phyloP scores from a whole-genome alignment of 2,329 filamentous ascomycete species.

The Leptographium lundbergii region DNA sequence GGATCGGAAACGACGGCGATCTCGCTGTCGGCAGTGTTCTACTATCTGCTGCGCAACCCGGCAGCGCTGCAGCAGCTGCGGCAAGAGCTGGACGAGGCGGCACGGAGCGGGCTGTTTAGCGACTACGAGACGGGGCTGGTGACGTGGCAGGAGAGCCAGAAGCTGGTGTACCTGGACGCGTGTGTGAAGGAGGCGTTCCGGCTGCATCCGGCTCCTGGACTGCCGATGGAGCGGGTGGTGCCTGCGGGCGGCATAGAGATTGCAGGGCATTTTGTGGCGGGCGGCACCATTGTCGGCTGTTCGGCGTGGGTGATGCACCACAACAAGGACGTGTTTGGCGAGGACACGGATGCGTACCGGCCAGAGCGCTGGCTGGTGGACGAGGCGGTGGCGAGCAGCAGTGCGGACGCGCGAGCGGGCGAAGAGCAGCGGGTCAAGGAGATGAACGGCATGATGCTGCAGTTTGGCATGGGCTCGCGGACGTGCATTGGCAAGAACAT shows the following conservation, averaged over 20 bases:
- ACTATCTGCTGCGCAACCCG: constrained; percentile 57
- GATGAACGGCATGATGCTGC: constrained; percentile 60
- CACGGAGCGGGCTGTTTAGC: constrained; percentile 34
- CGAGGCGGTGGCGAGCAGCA: constrained; percentile 15
- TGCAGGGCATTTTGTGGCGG: constrained; percentile 47
- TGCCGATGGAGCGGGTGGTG: constrained; percentile 62
- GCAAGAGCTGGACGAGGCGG: constrained; percentile 49
- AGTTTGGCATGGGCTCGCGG: constrained; percentile 58
- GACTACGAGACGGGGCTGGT: constrained; percentile 47
- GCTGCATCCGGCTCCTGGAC: constrained; percentile 59
- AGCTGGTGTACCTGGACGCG: constrained; percentile 63
- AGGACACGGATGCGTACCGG: constrained; percentile 50
- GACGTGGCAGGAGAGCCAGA: constrained; percentile 56
- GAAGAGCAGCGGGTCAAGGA: constrained; percentile 44
- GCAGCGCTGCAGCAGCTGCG: constrained; percentile 39
- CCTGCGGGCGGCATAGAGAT: constrained; percentile 52
- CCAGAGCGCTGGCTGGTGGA: constrained; percentile 55
- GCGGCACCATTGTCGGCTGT: constrained; percentile 62
- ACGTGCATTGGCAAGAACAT: constrained; percentile 62
- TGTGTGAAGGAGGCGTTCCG: constrained; percentile 69
- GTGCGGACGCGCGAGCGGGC: constrained; percentile 15
- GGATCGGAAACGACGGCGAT: constrained; percentile 74
- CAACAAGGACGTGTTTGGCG: constrained; percentile 53
- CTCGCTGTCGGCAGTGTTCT: constrained; percentile 57
- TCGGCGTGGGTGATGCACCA: constrained; percentile 66